These are phyloP conservation scores for Trichophyton rubrum DNA, from an alignment of 2,329 filamentous ascomycete species.

Conservation along the genomic window DNA sequence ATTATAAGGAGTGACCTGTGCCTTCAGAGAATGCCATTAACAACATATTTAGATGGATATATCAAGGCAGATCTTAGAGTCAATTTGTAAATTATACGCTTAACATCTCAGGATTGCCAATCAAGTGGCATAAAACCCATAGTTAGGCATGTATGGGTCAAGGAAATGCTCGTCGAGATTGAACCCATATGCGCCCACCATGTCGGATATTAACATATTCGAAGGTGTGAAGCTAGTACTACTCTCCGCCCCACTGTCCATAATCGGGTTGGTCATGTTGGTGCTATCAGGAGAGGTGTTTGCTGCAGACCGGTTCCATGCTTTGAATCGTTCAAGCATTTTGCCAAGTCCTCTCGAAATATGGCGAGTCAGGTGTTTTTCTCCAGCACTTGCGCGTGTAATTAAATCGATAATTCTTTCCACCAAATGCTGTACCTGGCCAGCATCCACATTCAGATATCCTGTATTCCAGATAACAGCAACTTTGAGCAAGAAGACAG, in stretches of 20 bases:
- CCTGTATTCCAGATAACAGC: slow-evolving; percentile 34
- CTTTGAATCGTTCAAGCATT: slow-evolving; percentile 31
- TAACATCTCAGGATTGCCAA: not conserved
- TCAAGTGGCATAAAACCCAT: slow-evolving; percentile 17
- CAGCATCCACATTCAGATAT: slow-evolving; percentile 29
- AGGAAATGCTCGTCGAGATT: slow-evolving; percentile 31
- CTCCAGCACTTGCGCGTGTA: slow-evolving; percentile 31
- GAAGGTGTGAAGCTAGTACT: slow-evolving; percentile 17
- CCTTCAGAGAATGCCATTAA: not conserved
- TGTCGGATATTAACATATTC: slow-evolving; percentile 29
- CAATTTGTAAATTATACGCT: not conserved
- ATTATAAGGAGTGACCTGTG: not conserved
- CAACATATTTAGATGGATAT: not conserved
- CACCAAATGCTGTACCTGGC: slow-evolving; percentile 27
- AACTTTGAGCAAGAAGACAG: slow-evolving; percentile 35
- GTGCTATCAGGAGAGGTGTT: not conserved
- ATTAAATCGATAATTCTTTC: slow-evolving; percentile 30
- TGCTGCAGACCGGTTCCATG: slow-evolving; percentile 21
- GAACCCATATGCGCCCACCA: slow-evolving; percentile 34
- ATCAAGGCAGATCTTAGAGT: not conserved
- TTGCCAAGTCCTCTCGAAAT: slow-evolving; percentile 32
- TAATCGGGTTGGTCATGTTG: not conserved
- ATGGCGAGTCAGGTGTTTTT: slow-evolving; percentile 30
- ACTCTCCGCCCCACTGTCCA: not conserved
- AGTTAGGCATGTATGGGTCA: slow-evolving; percentile 31